Conservation (phyloP, 768 basidiomycete genomes). For the Daedaleopsis sinensis region DNA sequence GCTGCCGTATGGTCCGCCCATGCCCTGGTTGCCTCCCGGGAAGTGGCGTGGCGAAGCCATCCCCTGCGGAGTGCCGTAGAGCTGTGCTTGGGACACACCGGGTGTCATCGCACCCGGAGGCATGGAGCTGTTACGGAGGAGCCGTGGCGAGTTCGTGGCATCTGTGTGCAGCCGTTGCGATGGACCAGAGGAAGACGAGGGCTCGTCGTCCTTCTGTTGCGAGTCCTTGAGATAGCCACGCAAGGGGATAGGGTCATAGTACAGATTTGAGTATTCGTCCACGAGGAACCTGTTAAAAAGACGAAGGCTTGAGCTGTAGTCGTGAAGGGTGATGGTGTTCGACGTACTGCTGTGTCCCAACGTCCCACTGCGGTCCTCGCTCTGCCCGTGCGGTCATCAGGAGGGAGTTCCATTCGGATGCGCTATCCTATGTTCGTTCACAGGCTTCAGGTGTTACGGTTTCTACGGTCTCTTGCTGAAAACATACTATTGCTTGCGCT, state of each 20-base stretch:
- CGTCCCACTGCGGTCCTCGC: conserved; percentile 86
- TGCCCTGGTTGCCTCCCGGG: conserved; percentile 23
- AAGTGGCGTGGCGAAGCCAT: conserved; percentile 27
- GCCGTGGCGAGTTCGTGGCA: conserved; percentile 21
- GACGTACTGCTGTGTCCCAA: conserved; percentile 82
- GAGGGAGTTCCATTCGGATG: conserved; percentile 86
- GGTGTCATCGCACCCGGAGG: conserved; percentile 16
- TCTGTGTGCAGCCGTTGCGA: conserved; percentile 11
- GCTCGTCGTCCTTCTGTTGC: conserved; percentile 18
- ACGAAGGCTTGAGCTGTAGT: not conserved
- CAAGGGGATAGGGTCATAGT: conserved; percentile 70
- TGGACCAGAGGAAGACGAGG: conserved; percentile 10
- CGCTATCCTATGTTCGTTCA: conserved; percentile 57
- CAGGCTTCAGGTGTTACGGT: not conserved
- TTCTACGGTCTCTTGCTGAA: not conserved
- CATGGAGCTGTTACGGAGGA: conserved; percentile 10
- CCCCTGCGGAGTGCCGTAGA: conserved; percentile 14
- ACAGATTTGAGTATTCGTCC: conserved; percentile 70
- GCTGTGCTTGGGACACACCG: conserved; percentile 12
- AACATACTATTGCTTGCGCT: conserved; percentile 67
- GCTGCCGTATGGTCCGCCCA: conserved; percentile 20
- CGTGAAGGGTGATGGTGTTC: too few relatives aligned
- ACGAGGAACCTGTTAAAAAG: conserved; percentile 63
- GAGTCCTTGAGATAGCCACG: conserved; percentile 32
- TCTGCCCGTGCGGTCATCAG: conserved; percentile 78